A percentile compares a stretch with the other conserved stretches of the same genome.
These are phyloP conservation scores for Eimeria mitis DNA, from an alignment of 169 alveolate species.

Conservation along the genomic window DNA sequence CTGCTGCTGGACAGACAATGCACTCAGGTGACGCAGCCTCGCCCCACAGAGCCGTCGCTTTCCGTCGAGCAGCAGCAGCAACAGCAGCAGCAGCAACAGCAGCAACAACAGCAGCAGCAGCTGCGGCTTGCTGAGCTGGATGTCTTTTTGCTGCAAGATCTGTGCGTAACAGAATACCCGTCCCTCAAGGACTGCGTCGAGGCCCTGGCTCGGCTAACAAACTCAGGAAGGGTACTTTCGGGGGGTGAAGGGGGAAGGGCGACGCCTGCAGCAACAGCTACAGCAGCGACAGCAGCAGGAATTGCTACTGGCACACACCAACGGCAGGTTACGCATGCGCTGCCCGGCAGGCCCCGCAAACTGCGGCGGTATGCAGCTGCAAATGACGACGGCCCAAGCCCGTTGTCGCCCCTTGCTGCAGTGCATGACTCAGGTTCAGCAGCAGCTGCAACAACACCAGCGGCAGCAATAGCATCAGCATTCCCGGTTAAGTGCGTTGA, in stretches of 20 bases:
- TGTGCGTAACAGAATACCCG: conserved; percentile 18
- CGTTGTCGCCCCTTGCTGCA: not conserved
- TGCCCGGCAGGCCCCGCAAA: not conserved
- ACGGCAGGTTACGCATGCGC: not conserved
- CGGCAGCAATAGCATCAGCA: not conserved
- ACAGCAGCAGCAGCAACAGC: not conserved
- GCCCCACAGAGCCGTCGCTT: not conserved
- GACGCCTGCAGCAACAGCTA: not conserved
- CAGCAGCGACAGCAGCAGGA: conserved; percentile 30
- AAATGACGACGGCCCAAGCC: not conserved
- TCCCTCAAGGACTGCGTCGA: conserved; percentile 4
- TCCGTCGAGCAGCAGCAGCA: not conserved
- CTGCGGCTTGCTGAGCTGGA: conserved; percentile 32
- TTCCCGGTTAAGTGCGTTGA: not conserved
- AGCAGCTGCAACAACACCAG: not conserved
- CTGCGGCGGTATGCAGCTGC: conserved; percentile 14
- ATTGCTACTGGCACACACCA: not conserved
- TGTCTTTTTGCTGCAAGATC: not conserved
- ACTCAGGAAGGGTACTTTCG: not conserved
- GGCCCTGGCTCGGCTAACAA: not conserved
- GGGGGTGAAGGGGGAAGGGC: not conserved
- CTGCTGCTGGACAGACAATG: conserved; percentile 24
- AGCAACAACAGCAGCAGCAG: conserved; percentile 29
- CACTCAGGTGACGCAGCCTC: not conserved
- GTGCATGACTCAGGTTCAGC: not conserved